Percentiles rank a stretch among this genome's conserved stretches.
These are phyloP conservation scores for Chytriomyces hyalinus DNA, from an alignment of 192 early-diverging fungal genomes.

Conservation along the genomic window DNA sequence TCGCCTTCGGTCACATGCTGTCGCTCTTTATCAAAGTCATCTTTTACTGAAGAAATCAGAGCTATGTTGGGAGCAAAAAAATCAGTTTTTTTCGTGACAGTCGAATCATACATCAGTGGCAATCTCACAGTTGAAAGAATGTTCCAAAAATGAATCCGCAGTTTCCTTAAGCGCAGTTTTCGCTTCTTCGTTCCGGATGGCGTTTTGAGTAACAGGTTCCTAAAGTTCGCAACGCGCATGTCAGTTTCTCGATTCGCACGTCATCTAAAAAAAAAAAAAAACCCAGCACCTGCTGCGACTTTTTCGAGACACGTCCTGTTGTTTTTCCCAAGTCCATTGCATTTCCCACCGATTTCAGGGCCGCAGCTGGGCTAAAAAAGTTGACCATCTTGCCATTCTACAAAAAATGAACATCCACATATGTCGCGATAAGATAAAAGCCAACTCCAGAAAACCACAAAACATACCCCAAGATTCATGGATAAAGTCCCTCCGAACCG, in stretches of 20 bases:
- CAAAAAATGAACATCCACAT: not conserved
- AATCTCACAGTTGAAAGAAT: conserved; percentile 49
- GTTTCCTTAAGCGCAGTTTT: conserved; percentile 15
- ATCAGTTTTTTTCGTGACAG: not conserved
- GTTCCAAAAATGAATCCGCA: conserved; percentile 47
- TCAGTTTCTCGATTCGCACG: no score
- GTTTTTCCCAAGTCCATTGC: conserved; percentile 29
- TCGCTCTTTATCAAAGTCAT: conserved; percentile 52
- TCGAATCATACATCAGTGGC: not conserved
- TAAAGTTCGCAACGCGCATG: not conserved
- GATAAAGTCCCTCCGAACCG: conserved; percentile 54
- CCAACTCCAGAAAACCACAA: conserved; percentile 1
- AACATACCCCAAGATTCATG: conserved; percentile 43
- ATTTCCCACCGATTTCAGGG: conserved; percentile 21
- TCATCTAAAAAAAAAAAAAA: not conserved
- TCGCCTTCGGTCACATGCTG: conserved; percentile 45
- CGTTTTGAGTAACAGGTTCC: conserved; percentile 6
- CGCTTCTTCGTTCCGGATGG: conserved; percentile 35
- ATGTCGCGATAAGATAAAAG: not conserved
- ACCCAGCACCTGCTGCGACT: conserved; percentile 8
- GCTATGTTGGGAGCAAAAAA: conserved; percentile 19
- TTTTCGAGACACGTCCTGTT: conserved; percentile 11
- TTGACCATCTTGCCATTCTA: conserved; percentile 16
- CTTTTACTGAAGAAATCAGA: conserved; percentile 44
- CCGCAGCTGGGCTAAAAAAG: conserved; percentile 13